These are phyloP conservation scores for Chaetomiaceae sp. DNA, from an alignment of 2,329 filamentous ascomycete species.

Conservation along the genomic window DNA sequence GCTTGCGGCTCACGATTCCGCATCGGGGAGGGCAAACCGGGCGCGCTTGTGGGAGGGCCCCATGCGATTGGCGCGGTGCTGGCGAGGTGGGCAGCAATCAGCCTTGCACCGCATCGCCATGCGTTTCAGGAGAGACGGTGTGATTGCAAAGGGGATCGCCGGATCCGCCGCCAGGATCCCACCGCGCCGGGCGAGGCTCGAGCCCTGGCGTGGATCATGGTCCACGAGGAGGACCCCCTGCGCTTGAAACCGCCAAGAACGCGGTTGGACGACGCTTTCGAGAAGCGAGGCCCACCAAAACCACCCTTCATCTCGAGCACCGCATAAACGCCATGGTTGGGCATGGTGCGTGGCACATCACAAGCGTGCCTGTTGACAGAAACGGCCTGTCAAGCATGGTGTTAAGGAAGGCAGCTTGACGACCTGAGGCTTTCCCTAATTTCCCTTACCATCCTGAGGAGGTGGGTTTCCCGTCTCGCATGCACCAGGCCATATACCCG, in stretches of 20 bases:
- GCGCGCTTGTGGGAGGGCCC: not conserved
- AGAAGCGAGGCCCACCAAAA: not conserved
- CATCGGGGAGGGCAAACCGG: not conserved
- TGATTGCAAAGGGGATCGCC: not conserved
- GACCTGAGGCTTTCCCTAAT: no score
- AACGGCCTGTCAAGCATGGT: no score
- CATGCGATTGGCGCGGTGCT: not conserved
- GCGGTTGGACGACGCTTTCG: no score
- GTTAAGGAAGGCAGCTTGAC: no score
- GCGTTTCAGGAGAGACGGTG: not conserved
- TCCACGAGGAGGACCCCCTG: not conserved
- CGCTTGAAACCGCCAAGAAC: not conserved
- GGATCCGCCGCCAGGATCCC: not conserved
- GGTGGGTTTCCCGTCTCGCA: no score
- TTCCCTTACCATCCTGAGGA: no score
- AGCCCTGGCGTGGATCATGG: no score
- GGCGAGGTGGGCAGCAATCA: not conserved
- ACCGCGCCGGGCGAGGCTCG: not conserved
- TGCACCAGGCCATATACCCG: no score
- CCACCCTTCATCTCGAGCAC: not conserved
- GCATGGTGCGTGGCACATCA: no score
- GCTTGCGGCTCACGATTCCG: not conserved
- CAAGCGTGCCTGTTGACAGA: no score
- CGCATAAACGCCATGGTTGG: not conserved
- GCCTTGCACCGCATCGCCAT: not conserved